Percentiles rank a stretch among this genome's conserved stretches.
phyloP scores from a whole-genome alignment of 2,329 filamentous ascomycete genomes.

The Rhinocladiella similis region DNA sequence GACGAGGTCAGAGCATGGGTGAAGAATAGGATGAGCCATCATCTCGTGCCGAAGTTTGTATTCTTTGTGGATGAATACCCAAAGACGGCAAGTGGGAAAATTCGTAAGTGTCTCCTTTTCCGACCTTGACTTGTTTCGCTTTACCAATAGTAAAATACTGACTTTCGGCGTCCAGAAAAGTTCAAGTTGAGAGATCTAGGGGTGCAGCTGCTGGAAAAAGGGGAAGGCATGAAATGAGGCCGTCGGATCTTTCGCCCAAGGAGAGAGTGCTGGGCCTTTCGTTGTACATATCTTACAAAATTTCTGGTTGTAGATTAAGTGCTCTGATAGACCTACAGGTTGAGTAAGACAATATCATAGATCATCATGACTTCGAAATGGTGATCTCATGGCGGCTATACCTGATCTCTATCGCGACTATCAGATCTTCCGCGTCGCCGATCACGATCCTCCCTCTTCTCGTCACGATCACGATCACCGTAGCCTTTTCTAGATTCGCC shows the following conservation, averaged over 20 bases:
- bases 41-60: conserved; percentile 81
- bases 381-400: too few relatives aligned
- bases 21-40: conserved; percentile 65
- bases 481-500: neutral
- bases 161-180: conserved; percentile 15
- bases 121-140: neutral
- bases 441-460: neutral
- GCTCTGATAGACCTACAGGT: neutral
- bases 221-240: neutral
- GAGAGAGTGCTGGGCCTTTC: too few relatives aligned
- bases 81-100: conserved; percentile 95
- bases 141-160: neutral
- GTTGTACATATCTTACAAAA: too few relatives aligned
- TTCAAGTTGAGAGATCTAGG: conserved; percentile 76
- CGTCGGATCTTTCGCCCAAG: too few relatives aligned
- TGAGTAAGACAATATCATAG: too few relatives aligned
- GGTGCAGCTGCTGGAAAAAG: conserved; percentile 43
- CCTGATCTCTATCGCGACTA: too few relatives aligned
- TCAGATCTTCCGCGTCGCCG: neutral
- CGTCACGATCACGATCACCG: neutral
- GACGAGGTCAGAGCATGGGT: conserved; percentile 73
- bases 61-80: conserved; percentile 85
- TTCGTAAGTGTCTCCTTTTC: conserved; percentile 65
- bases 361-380: too few relatives aligned
- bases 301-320: neutral